A percentile compares a stretch with the other conserved stretches of the same genome.
Conservation (phyloP, 495 filamentous ascomycete genomes). For the Monascus purpureus region DNA sequence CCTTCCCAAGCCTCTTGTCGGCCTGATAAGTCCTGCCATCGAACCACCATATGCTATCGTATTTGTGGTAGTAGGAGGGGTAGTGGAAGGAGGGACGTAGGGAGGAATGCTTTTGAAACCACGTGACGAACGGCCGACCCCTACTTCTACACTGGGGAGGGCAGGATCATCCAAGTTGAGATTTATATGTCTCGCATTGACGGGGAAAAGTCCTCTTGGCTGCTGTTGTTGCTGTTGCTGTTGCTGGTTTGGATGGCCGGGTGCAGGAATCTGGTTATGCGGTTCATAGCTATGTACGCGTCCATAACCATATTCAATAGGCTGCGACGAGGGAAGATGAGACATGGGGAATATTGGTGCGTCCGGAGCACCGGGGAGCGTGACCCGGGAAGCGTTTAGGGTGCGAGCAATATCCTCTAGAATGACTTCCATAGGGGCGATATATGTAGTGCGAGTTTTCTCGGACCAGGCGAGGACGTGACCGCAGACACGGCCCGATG, state of each 20-base stretch:
- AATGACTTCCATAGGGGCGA: constrained; percentile 86
- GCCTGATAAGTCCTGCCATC: constrained; percentile 22
- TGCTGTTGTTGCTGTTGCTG: constrained; percentile 4
- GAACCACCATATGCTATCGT: not conserved
- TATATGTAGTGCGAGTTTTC: constrained; percentile 64
- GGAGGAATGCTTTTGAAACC: constrained; percentile 1
- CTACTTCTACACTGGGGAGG: not conserved
- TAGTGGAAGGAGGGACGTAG: too few species aligned
- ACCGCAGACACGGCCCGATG: constrained; percentile 66
- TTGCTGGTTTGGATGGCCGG: too few species aligned
- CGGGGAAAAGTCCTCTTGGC: constrained; percentile 1
- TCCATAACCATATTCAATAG: too few species aligned
- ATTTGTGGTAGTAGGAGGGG: not conserved
- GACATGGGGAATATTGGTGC: constrained; percentile 14
- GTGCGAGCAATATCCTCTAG: constrained; percentile 72
- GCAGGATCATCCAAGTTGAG: not conserved
- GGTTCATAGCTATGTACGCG: too few species aligned
- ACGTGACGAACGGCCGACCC: not conserved
- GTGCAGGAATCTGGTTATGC: too few species aligned
- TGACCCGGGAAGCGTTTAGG: constrained; percentile 34
- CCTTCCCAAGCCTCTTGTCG: constrained; percentile 25
- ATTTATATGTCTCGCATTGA: not conserved
- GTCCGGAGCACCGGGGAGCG: constrained; percentile 22
- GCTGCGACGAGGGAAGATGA: not conserved
- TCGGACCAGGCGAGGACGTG: constrained; percentile 81